Conservation (phyloP, 192 early-diverging fungal species). For the Backusella sp. region DNA sequence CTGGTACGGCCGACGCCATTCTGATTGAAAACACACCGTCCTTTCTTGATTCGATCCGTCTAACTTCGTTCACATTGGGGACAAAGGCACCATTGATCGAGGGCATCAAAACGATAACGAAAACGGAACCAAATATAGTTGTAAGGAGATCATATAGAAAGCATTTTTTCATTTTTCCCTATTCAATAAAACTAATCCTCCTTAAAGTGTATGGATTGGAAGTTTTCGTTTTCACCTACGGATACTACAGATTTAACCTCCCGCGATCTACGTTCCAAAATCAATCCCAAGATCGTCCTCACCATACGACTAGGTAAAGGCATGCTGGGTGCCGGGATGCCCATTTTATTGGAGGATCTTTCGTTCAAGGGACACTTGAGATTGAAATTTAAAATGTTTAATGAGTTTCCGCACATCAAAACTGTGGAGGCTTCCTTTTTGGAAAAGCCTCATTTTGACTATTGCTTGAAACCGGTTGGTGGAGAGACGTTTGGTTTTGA, state of each 20-base stretch:
- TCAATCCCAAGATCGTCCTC: constrained; percentile 87
- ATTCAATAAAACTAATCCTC: background rate
- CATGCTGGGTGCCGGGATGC: constrained; percentile 77
- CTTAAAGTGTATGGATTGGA: constrained; percentile 85
- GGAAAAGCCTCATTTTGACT: constrained; percentile 82
- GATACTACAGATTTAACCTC: constrained; percentile 74
- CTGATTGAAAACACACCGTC: constrained; percentile 72
- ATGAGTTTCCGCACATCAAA: constrained; percentile 84
- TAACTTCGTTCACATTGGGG: constrained; percentile 74
- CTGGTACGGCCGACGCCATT: constrained; percentile 67
- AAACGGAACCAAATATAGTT: constrained; percentile 70
- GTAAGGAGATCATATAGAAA: constrained; percentile 40
- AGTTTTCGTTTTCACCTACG: constrained; percentile 78
- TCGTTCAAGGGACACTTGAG: constrained; percentile 77
- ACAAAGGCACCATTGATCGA: constrained; percentile 75
- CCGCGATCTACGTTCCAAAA: constrained; percentile 61
- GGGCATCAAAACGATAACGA: constrained; percentile 67
- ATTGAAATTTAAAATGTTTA: constrained; percentile 80
- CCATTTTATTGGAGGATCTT: constrained; percentile 83
- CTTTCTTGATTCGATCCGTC: constrained; percentile 74
- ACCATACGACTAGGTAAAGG: constrained; percentile 86
- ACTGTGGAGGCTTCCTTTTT: constrained; percentile 81
- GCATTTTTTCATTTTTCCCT: constrained; percentile 5
- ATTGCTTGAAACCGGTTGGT: constrained; percentile 85
- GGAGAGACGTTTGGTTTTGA: constrained; percentile 82